These are phyloP conservation scores for Aspergillus kassunensis DNA, from an alignment of 495 filamentous ascomycete genomes.

Conservation along the genomic window DNA sequence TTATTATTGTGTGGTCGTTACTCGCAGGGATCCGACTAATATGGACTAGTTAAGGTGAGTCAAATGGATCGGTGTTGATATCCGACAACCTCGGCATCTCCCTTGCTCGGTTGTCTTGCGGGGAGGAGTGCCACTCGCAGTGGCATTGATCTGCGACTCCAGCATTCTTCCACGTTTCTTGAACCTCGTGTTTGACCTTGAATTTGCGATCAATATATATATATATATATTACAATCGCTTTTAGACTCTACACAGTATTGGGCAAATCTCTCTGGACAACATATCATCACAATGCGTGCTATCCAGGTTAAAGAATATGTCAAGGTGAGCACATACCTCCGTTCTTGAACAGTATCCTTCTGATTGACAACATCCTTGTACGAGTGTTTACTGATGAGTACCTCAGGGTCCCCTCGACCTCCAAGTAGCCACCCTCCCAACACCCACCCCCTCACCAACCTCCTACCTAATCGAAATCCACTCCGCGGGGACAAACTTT, in stretches of 20 bases:
- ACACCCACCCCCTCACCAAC: slow-evolving; percentile 62
- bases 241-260: no score
- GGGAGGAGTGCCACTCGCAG: no score
- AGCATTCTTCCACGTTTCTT: background rate
- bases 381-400: no score
- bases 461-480: slow-evolving; percentile 85
- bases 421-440: slow-evolving; percentile 68
- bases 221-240: no score
- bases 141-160: no score
- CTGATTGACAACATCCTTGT: no score
- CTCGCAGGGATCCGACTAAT: no score
- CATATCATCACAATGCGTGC: slow-evolving; percentile 60
- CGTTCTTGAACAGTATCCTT: no score
- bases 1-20: no score
- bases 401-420: slow-evolving; percentile 79
- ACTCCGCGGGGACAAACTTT: slow-evolving; percentile 89
- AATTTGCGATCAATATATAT: no score
- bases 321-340: slow-evolving; percentile 53
- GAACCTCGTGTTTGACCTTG: background rate
- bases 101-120: background rate
- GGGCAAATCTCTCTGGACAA: background rate
- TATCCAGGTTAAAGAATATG: slow-evolving; percentile 78
- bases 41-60: no score
- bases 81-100: slow-evolving; percentile 21
- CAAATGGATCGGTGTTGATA: no score